These are phyloP conservation scores for Cladosporium sp. DNA, from an alignment of 2,329 filamentous ascomycete genomes.

Conservation along the genomic window DNA sequence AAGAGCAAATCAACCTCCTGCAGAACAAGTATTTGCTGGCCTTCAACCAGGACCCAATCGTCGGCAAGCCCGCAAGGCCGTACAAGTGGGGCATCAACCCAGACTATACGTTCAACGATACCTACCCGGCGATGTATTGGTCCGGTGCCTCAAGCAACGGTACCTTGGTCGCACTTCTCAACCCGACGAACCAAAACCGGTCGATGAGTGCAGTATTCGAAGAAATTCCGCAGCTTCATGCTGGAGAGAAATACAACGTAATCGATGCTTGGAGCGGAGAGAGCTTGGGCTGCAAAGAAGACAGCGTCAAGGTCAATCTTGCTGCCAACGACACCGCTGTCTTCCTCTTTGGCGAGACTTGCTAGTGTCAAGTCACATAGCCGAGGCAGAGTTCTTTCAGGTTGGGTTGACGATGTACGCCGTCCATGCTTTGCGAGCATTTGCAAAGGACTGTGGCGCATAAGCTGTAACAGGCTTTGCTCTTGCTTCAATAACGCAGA, in stretches of 20 bases:
- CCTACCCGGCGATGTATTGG: conserved; percentile 49
- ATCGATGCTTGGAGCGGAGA: conserved; percentile 46
- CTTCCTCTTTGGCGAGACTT: conserved; percentile 12
- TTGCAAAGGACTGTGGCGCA: too few relatives aligned
- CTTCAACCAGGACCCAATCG: conserved; percentile 46
- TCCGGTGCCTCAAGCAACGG: conserved; percentile 41
- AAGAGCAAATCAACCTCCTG: conserved; percentile 42
- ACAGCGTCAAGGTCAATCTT: conserved; percentile 17
- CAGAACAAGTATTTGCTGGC: conserved; percentile 48
- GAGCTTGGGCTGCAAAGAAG: conserved; percentile 26
- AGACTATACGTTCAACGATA: conserved; percentile 48
- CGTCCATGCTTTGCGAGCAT: too few relatives aligned
- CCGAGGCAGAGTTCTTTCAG: too few relatives aligned
- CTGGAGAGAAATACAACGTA: conserved; percentile 34
- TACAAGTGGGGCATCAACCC: conserved; percentile 48
- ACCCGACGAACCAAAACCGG: conserved; percentile 34
- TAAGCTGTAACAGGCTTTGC: too few relatives aligned
- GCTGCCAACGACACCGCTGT: conserved; percentile 24
- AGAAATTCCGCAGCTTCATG: conserved; percentile 42
- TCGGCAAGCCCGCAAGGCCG: conserved; percentile 39
- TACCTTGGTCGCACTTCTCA: conserved; percentile 48
- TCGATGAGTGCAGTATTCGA: conserved; percentile 38
- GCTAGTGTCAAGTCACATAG: too few relatives aligned
- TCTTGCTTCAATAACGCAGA: too few relatives aligned
- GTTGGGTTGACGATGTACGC: too few relatives aligned